Base-by-base conservation (phyloP, 768 basidiomycete species). In the Leccinum longicurvipes region DNA sequence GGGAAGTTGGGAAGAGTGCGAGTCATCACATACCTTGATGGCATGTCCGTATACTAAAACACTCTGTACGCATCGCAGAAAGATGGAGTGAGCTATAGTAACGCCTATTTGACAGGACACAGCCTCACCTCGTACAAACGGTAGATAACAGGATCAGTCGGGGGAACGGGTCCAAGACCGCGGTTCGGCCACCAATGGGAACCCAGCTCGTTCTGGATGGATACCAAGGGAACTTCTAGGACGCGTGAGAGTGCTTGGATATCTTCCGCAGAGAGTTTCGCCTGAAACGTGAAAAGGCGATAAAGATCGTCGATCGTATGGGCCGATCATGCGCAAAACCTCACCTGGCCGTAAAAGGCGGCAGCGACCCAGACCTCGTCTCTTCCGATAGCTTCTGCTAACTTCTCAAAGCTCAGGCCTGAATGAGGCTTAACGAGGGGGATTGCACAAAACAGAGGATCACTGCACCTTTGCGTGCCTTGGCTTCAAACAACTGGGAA, bases 301-400 rank as follows among this genome's bases (percentile, higher is more conserved):
- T 34, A 3, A 24, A 24, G 42, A 47, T 51, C 42, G 45, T 52
- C 28, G 24, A 17, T 31, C 31, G 12, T 14, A 31, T 34, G 49
- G 29, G 28, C 1, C 21, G 56, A 51, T 11, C 25, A 19, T 41
- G n/a, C 34, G 11, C 23, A 39, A 51, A 25, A 44, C 62, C 73
- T 21, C 56, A 87, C 87, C 75, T 91, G 90, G 7, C 85, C 90
- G 61, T 90, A 91, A 71, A 93, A 89, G 47, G 84, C 83, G 6
- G 90, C 82, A 3, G 90, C 90, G 24, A 91, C 78, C 88, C 89
- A 93, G 24, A 92, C 78, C 64, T 93, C 91, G 66, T 90, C 86
- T 67, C 79, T 84, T 23, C 79, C 82, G 51, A 93, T 79, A 7
- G 75, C 76, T 55, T 84, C 74, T 11, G 79, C 89, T 60, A 93